These are phyloP conservation scores for Podospora pseudocomata DNA, from an alignment of 495 filamentous ascomycete genomes.

Conservation along the genomic window DNA sequence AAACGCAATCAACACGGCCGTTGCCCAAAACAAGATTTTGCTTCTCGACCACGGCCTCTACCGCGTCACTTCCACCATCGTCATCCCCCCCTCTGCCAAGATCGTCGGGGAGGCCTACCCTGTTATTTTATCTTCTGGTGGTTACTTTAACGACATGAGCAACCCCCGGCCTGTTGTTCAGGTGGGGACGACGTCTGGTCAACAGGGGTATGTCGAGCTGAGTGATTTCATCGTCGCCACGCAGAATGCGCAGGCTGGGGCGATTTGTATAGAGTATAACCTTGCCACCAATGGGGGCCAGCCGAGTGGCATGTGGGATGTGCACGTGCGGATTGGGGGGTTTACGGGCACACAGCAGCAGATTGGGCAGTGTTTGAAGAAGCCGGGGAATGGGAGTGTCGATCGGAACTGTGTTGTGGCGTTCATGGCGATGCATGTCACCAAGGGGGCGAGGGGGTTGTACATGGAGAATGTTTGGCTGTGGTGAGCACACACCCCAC, in stretches of 20 bases:
- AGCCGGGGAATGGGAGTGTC: slow-evolving; percentile 50
- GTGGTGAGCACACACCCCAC: slow-evolving; percentile 49
- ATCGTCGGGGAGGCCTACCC: slow-evolving; percentile 89
- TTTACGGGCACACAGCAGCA: slow-evolving; percentile 73
- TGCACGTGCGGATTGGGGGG: slow-evolving; percentile 80
- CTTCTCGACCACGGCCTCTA: slow-evolving; percentile 58
- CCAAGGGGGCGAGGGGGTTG: slow-evolving; percentile 55
- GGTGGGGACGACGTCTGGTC: slow-evolving; percentile 70
- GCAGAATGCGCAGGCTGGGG: slow-evolving; percentile 62
- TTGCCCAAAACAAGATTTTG: slow-evolving; percentile 59
- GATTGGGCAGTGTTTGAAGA: slow-evolving; percentile 66
- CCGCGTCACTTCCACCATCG: slow-evolving; percentile 63
- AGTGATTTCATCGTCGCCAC: slow-evolving; percentile 74
- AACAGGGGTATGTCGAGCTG: slow-evolving; percentile 73
- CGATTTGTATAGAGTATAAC: slow-evolving; percentile 74
- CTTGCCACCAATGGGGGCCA: slow-evolving; percentile 55
- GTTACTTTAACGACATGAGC: slow-evolving; percentile 62
- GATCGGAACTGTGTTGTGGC: slow-evolving; percentile 62
- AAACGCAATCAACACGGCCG: slow-evolving; percentile 53
- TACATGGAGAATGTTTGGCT: slow-evolving; percentile 92
- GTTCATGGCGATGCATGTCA: slow-evolving; percentile 80
- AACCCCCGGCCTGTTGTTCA: slow-evolving; percentile 69
- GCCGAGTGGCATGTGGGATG: slow-evolving; percentile 82
- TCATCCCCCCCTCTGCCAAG: slow-evolving; percentile 55
- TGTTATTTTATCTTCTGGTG: slow-evolving; percentile 75